Percentiles rank a stretch among this genome's conserved stretches.
phyloP scores from a whole-genome alignment of 768 basidiomycete genomes.

The Hygrophoropsis aurantiaca region DNA sequence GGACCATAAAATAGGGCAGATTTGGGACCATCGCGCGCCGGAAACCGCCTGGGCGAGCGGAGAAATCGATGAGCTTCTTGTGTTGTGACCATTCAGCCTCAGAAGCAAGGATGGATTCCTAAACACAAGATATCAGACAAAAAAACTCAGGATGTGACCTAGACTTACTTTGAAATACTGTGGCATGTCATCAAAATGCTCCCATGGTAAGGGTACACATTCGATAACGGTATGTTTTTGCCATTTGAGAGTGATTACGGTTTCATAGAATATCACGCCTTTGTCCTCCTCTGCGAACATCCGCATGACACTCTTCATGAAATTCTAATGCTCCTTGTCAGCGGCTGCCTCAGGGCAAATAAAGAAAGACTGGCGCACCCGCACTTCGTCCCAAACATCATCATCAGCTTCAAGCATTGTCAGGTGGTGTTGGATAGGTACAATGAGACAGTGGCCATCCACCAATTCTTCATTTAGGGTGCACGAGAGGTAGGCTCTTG shows the following conservation, averaged over 20 bases:
- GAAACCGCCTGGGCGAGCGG: constrained; percentile 88
- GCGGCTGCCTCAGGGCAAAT: neutral
- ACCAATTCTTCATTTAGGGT: constrained; percentile 87
- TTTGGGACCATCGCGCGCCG: constrained; percentile 94
- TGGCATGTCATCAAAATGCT: constrained; percentile 81
- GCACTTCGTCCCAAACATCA: constrained; percentile 97
- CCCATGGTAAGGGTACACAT: constrained; percentile 90
- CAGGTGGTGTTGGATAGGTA: constrained; percentile 93
- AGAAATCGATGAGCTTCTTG: constrained; percentile 95
- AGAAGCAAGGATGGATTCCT: constrained; percentile 93
- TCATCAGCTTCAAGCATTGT: constrained; percentile 92
- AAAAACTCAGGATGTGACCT: too few species aligned
- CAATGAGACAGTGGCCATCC: constrained; percentile 90
- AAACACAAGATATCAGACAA: too few species aligned
- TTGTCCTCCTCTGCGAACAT: constrained; percentile 94
- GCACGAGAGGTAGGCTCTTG: constrained; percentile 87
- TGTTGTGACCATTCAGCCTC: constrained; percentile 99
- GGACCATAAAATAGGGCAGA: constrained; percentile 98
- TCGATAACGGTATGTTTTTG: constrained; percentile 95
- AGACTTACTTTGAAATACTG: constrained; percentile 84
- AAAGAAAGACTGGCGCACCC: constrained; percentile 46
- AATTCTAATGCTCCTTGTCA: constrained; percentile 44
- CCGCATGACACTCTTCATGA: constrained; percentile 91
- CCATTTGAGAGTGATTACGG: constrained; percentile 79
- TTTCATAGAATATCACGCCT: constrained; percentile 95